Evolutionary conservation across 768 basidiomycete species (phyloP).

Genomic region (Kwoniella botswanensis): DNA sequence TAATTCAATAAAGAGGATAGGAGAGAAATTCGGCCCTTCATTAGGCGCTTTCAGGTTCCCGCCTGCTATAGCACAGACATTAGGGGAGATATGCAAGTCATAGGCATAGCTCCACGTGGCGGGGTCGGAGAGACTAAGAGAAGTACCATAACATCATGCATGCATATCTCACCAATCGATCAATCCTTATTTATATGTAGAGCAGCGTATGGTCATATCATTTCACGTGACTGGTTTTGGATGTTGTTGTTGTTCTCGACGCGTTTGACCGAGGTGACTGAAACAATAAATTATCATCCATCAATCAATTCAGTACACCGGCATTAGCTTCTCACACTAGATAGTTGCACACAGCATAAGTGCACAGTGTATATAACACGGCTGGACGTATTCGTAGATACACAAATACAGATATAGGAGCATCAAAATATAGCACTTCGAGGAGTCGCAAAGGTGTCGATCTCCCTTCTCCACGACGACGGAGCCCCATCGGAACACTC

Average conservation of each 20-base stretch:
- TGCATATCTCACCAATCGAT: neutral
- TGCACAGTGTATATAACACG: no score
- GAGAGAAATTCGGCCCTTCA: constrained; percentile 45
- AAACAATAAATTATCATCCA: neutral
- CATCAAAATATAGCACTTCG: no score
- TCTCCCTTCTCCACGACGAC: neutral
- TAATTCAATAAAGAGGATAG: constrained; percentile 34
- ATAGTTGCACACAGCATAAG: no score
- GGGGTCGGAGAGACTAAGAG: neutral
- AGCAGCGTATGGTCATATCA: neutral
- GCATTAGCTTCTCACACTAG: no score
- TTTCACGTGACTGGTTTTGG: constrained; percentile 9
- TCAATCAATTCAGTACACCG: no score
- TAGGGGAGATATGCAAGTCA: constrained; percentile 38
- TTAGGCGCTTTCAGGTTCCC: constrained; percentile 52
- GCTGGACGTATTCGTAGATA: no score
- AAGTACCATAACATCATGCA: neutral
- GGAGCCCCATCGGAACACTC: neutral
- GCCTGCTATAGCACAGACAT: constrained; percentile 35
- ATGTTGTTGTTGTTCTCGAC: neutral
- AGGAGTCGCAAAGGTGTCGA: neutral
- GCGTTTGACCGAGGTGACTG: neutral
- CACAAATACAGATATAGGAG: no score
- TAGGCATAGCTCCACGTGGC: neutral
- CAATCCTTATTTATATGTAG: neutral